Evolutionary conservation across 2,329 filamentous ascomycete species (phyloP), one percentile per base, ranked within the genome.

Genomic region (Dothistroma septosporum): DNA sequence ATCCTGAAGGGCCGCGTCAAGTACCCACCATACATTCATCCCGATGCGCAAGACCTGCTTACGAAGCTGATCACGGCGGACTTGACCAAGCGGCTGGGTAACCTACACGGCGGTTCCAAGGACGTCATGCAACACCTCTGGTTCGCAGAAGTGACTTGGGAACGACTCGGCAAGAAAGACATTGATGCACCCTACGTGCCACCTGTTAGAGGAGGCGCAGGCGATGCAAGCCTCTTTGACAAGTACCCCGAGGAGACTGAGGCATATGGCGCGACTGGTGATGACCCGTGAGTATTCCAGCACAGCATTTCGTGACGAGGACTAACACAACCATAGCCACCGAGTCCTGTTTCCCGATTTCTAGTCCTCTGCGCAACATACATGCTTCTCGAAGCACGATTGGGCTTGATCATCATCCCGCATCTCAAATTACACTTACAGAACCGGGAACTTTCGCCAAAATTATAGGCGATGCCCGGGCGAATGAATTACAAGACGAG

Each of bases 71-170:
- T 99, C 76, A 99, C 94, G 28, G 85, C 90, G 37, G 94, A 99
- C 74, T 80, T 99, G 68, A 97, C 94, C 57, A 97, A 97, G 80
- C 86, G 94, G 62, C 79, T 99, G 71, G 94, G 94, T 56, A 99
- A 99, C 76, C 79, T 97, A 73, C 94, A 94, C 75, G 91, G 89
- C 14, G 94, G 94, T 33, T 87, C 91, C 46, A 86, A 89, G 70
- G 94, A 97, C 74, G 92, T 99, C 67, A 97, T 97, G 84, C 90
- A 87, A 68, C 94, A 99, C 73, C 84, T 90, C 1, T 99, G 94
- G 94, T 99, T 99, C 73, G 85, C 90, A 8, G 94, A 99, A 78
- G 94, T 99, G 55, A 97, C 94, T 2, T 99, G 94, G 94, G 94
- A 99, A 72, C 83, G 94, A 64, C 79, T 99, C 69, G 87, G 90